Base-by-base conservation (phyloP, 2,329 filamentous ascomycete genomes). In the Bretziella fagacearum region DNA sequence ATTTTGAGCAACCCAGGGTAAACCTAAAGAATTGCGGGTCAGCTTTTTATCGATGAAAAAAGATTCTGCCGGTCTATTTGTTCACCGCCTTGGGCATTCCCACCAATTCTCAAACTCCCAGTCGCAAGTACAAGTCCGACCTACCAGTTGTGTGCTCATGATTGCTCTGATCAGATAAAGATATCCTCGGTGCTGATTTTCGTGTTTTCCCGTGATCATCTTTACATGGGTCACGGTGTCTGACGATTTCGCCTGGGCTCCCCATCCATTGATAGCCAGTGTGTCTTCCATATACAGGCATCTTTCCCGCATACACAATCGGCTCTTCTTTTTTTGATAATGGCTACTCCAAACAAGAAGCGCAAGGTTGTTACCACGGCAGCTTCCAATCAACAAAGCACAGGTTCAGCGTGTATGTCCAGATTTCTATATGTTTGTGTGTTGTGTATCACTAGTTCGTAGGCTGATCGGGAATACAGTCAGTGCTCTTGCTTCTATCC, bases 321-420 rank as follows among this genome's bases (percentile, higher is more conserved):
- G n/a, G n/a, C n/a, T n/a, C n/a, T n/a, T n/a, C n/a, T n/a, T n/a
- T n/a, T 8, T 30, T 8, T 15, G n/a, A 23, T 20, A 27, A 49
- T 46, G 42, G 30, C 43, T 2, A 32, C 35, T n/a, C 37, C 49
- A 11, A 42, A 27, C 36, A 49, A 51, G 33, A 48, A 48, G 33
- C 46, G 46, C 41, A 43, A 49, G 30, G 37, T 46, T 11, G 17
- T 20, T 43, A 15, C 47, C 6, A 15, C 35, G 17, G 26, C 41
- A 32, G 29, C n/a, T 35, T 33, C 35, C 6, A 23, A 10, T 23
- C 17, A 4, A 7, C 35, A 39, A 26, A 18, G 32, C 23, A 25
- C 41, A 18, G 45, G 40, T 13, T 51, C 49, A 27, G 45, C 45
- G 22, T 51, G 49, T 51, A 48, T 37, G 49, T 45, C 7, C 2